Base-by-base conservation (phyloP, 352 stramenopile species). In the Phytophthora sojae region DNA sequence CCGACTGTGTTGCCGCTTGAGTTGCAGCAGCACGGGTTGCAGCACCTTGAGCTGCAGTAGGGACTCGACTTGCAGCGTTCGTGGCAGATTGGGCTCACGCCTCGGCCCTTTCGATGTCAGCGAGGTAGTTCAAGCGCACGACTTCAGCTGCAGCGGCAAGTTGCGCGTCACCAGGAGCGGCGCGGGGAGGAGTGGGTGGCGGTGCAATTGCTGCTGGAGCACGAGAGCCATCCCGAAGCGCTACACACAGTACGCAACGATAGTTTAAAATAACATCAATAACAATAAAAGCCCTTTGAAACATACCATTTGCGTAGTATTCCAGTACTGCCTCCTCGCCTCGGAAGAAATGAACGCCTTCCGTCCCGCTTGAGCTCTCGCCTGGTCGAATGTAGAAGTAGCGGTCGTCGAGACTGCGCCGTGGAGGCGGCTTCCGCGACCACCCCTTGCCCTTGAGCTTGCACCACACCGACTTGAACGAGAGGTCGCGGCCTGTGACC, bases 401-500 rank as follows among this genome's bases (percentile, higher is more conserved):
- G 11, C 49, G 6, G 32, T 55, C 49, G 49, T 59, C 53, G 4
- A 59, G 53, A 19, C 53, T 49, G 6, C 30, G 53, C 25, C n/a
- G 6, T 7, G 53, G 53, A 25, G 30, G 15, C 17, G 6, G n/a
- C 8, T 19, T 49, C 4, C 3, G 6, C 3, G 30, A 35, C 53
- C 53, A 59, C 17, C 53, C 32, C 21, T 47, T 19, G 5, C 7
- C 53, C 32, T 32, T 47, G 4, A 59, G 32, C 32, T 59, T 30
- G 3, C 32, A 17, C 53, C 53, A 59, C 8, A 59, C 32, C 19
- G 53, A 59, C 53, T 30, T 59, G 32, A 59, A 59, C 7, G 53
- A 47, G 2, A 59, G 30, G 32, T 59, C 30, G n/a, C 53, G 15
- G 32, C 21, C 21, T 21, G 21, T 21, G 21, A 21, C 21, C 21